A percentile compares a stretch with the other conserved stretches of the same genome.
Conservation (phyloP, 1,284 basidiomycete genomes). For the Ustilago shanxiensis region DNA sequence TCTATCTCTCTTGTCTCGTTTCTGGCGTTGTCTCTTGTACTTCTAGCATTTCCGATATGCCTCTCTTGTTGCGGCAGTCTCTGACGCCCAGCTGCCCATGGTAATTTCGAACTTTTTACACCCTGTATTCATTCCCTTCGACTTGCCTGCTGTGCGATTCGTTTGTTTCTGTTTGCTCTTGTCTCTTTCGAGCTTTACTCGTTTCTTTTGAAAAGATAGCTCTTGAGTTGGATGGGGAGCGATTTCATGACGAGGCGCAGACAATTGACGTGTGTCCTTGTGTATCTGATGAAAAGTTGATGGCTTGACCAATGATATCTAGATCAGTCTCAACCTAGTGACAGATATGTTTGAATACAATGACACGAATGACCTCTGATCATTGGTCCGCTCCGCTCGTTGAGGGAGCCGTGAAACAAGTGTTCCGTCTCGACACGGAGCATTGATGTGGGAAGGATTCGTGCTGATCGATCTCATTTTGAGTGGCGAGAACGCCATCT, state of each 20-base stretch:
- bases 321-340: background rate
- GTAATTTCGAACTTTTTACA: constrained; percentile 53
- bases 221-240: too few species aligned
- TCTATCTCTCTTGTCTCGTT: constrained; percentile 33
- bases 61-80: constrained; percentile 49
- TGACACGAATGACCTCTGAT: background rate
- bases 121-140: constrained; percentile 23
- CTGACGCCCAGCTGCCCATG: constrained; percentile 46
- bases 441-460: too few species aligned
- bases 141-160: background rate
- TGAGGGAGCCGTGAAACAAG: background rate
- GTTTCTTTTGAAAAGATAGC: background rate
- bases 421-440: background rate
- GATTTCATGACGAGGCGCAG: too few species aligned
- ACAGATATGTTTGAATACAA: background rate
- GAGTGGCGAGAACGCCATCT: too few species aligned
- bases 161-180: constrained; percentile 1
- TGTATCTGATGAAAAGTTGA: too few species aligned
- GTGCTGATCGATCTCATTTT: too few species aligned
- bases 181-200: background rate
- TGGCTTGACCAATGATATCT: background rate
- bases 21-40: constrained; percentile 52
- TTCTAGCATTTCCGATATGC: constrained; percentile 57
- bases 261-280: too few species aligned
- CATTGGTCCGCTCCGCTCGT: background rate